phyloP scores from a whole-genome alignment of 306 rosid genomes.

The Notholithocarpus densiflorus region DNA sequence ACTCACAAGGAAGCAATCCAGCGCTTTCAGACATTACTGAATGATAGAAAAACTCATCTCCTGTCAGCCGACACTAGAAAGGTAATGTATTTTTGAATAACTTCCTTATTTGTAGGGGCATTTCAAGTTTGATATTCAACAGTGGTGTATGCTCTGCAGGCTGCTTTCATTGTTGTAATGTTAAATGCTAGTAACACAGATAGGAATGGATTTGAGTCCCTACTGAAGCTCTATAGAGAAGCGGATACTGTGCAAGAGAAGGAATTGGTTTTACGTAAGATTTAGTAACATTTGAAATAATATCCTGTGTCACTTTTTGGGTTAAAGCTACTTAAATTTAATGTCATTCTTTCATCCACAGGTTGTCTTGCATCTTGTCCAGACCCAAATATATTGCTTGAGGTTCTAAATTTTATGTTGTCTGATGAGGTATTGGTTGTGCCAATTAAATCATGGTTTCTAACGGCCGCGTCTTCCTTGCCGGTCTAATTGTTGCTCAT shows the following conservation, averaged over 20 bases:
- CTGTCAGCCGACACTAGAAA: constrained; percentile 52
- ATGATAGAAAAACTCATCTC: constrained; percentile 42
- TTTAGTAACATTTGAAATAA: constrained; percentile 1
- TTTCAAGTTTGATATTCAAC: background rate
- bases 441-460: background rate
- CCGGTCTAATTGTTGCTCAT: constrained; percentile 5
- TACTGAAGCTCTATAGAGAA: constrained; percentile 21
- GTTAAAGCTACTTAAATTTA: constrained; percentile 33
- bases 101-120: background rate
- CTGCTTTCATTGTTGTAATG: constrained; percentile 49
- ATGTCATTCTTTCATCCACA: constrained; percentile 13
- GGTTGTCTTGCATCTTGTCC: constrained; percentile 52
- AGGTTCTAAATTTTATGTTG: constrained; percentile 46
- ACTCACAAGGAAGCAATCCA: constrained; percentile 52
- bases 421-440: constrained; percentile 41
- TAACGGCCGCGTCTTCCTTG: constrained; percentile 3
- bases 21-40: constrained; percentile 39
- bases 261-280: constrained; percentile 46
- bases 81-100: constrained; percentile 15
- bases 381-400: constrained; percentile 44
- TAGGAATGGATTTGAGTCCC: constrained; percentile 29
- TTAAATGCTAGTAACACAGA: constrained; percentile 37
- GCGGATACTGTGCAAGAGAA: constrained; percentile 45
- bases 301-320: background rate
- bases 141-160: constrained; percentile 34